Base-by-base conservation (phyloP, 129 eudicot genomes). In the Flaveria brownii region DNA sequence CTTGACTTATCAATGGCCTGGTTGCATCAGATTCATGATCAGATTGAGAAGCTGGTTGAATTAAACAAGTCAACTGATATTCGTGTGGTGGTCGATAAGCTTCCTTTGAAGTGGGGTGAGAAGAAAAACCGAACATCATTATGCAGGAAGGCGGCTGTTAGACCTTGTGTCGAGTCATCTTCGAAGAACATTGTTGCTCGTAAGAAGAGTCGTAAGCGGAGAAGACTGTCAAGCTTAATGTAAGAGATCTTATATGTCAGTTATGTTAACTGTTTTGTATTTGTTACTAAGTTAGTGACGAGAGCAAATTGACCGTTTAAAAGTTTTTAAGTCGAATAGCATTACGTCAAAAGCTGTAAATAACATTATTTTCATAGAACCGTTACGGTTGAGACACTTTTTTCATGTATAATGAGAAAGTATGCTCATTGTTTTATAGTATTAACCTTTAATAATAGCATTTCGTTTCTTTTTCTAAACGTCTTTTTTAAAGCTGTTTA, bases 1-100 rank as follows among this genome's bases (percentile, higher is more conserved):
- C 72, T 95, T 83, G 99, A 95, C 77, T 69, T 91, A 61, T 81
- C 97, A 17, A 68, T 78, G 64, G 99, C 96, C 2, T 89, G 87
- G 96, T 80, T 92, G 5, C 80, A 80, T 54, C 96, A 89, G 77
- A 87, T 95, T 79, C 88, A 86, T 42, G 93, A 82, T 74, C 99
- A 91, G 71, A 85, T 86, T 47, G 81, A 85, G 69, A 87, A 90
- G 46, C 94, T 91, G 9, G 96, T 91, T 70, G 92, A 91, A 52
- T 78, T 95, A 63, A 86, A 88, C 41, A 74, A 36, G 77, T 69
- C 94, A 39, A 75, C 78, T 4, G 87, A 89, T 82, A 87, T 95
- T 36, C 75, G 92, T 5, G 70, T 33, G 39, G 85, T 95, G 5
- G 97, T 95, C 56, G 81, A 86, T 50, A 85, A 81, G 36, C 83